phyloP scores from a whole-genome alignment of 192 early-diverging fungal species.

The Coemansia sp. region DNA sequence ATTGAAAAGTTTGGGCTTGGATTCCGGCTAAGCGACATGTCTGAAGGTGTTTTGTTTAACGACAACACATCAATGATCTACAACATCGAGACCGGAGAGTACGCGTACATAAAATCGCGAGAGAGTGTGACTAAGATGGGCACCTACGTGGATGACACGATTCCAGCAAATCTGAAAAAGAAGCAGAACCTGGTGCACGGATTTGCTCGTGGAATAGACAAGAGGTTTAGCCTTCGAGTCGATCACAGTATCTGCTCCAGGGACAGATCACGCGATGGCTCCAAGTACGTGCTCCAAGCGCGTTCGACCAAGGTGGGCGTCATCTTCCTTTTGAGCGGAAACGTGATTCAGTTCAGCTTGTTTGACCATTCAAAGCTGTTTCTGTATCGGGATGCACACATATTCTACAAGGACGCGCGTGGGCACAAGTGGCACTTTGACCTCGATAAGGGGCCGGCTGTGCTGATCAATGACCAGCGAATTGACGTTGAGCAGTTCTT shows the following conservation, averaged over 20 bases:
- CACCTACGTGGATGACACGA: slow-evolving; percentile 19
- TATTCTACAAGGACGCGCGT: slow-evolving; percentile 32
- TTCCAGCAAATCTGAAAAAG: slow-evolving; percentile 41
- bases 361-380: slow-evolving; percentile 45
- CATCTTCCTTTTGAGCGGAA: slow-evolving; percentile 46
- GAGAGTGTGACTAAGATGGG: slow-evolving; percentile 40
- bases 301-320: slow-evolving; percentile 35
- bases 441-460: slow-evolving; percentile 39
- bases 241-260: slow-evolving; percentile 27
- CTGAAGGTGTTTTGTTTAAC: slow-evolving; percentile 83
- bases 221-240: slow-evolving; percentile 24
- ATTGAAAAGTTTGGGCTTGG: slow-evolving; percentile 84
- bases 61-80: slow-evolving; percentile 73
- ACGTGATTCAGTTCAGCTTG: slow-evolving; percentile 51
- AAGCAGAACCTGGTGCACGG: slow-evolving; percentile 31
- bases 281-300: slow-evolving; percentile 40
- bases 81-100: slow-evolving; percentile 12
- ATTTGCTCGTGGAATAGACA: slow-evolving; percentile 30
- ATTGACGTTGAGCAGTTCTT: slow-evolving; percentile 46
- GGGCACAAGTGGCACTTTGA: slow-evolving; percentile 50
- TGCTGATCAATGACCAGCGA: slow-evolving; percentile 36
- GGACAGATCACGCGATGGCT: background rate
- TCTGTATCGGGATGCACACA: slow-evolving; percentile 41
- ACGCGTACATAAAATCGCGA: slow-evolving; percentile 41
- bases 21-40: slow-evolving; percentile 83